Conservation (phyloP, 176 grass and related monocot genomes). For the Phragmites australis region DNA sequence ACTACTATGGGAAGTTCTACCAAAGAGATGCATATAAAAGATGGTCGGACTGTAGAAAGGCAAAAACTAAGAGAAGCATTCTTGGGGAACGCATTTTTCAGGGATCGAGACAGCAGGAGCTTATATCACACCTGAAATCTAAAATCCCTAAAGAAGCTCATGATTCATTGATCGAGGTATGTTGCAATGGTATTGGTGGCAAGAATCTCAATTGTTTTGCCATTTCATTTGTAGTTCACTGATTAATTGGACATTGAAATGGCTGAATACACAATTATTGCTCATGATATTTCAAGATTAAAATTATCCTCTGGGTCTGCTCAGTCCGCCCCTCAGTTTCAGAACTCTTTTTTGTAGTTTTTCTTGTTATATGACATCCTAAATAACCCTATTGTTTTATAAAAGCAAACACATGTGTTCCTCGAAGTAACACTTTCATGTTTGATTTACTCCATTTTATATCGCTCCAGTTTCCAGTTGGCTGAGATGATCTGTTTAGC, state of each 20-base stretch:
- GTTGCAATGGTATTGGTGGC: slow-evolving; percentile 10
- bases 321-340: background rate
- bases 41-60: slow-evolving; percentile 62
- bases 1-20: slow-evolving; percentile 88
- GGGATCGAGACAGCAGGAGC: slow-evolving; percentile 70
- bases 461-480: slow-evolving; percentile 19
- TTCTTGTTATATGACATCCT: slow-evolving; percentile 26
- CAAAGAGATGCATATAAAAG: slow-evolving; percentile 40
- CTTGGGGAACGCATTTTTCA: slow-evolving; percentile 81
- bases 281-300: slow-evolving; percentile 23
- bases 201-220: slow-evolving; percentile 13
- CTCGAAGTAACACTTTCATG: background rate
- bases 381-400: background rate
- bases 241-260: slow-evolving; percentile 26
- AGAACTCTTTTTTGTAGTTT: background rate
- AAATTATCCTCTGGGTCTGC: slow-evolving; percentile 5
- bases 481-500: background rate
- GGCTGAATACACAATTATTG: slow-evolving; percentile 26
- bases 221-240: slow-evolving; percentile 14
- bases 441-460: slow-evolving; percentile 10
- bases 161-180: slow-evolving; percentile 68
- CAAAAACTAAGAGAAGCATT: slow-evolving; percentile 70
- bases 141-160: slow-evolving; percentile 59
- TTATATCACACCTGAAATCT: slow-evolving; percentile 69
- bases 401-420: slow-evolving; percentile 6